Evolutionary conservation across 2,329 filamentous ascomycete species (phyloP).

Genomic region (Penicillium vulpinum): DNA sequence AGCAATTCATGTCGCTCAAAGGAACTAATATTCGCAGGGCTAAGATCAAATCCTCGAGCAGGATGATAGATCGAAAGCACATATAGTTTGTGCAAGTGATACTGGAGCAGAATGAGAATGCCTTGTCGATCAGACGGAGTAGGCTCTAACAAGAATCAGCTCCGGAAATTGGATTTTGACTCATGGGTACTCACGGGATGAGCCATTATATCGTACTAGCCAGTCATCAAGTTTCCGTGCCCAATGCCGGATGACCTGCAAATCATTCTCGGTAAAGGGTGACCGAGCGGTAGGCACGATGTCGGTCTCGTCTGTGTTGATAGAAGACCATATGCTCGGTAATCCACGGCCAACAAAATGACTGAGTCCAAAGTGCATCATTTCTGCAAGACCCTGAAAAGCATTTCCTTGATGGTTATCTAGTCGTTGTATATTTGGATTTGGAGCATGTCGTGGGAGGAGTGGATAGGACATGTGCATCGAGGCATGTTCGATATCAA

Average conservation of each 20-base stretch:
- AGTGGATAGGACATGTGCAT: slow-evolving; percentile 35
- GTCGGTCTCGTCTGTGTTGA: slow-evolving; percentile 21
- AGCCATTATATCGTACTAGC: slow-evolving; percentile 31
- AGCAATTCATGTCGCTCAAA: slow-evolving; percentile 31
- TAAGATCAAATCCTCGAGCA: slow-evolving; percentile 30
- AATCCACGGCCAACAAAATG: slow-evolving; percentile 33
- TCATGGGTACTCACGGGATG: slow-evolving; percentile 22
- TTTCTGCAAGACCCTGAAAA: slow-evolving; percentile 30
- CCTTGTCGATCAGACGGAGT: slow-evolving; percentile 31
- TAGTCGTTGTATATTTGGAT: slow-evolving; percentile 18
- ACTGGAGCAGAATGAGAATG: slow-evolving; percentile 33
- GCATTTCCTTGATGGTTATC: slow-evolving; percentile 26
- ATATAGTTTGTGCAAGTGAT: slow-evolving; percentile 34
- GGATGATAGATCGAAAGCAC: slow-evolving; percentile 34
- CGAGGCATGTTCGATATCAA: slow-evolving; percentile 34
- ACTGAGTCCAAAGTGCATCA: slow-evolving; percentile 33
- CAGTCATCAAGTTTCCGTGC: slow-evolving; percentile 32
- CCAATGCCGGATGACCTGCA: slow-evolving; percentile 31
- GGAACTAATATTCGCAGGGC: slow-evolving; percentile 28
- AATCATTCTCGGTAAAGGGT: slow-evolving; percentile 29
- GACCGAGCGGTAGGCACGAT: slow-evolving; percentile 10
- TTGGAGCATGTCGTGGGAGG: slow-evolving; percentile 27
- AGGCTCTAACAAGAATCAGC: slow-evolving; percentile 18
- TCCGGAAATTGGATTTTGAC: background rate
- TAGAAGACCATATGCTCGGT: slow-evolving; percentile 32